phyloP scores from a whole-genome alignment of 352 stramenopile genomes.

The Paralagenidium karlingii region DNA sequence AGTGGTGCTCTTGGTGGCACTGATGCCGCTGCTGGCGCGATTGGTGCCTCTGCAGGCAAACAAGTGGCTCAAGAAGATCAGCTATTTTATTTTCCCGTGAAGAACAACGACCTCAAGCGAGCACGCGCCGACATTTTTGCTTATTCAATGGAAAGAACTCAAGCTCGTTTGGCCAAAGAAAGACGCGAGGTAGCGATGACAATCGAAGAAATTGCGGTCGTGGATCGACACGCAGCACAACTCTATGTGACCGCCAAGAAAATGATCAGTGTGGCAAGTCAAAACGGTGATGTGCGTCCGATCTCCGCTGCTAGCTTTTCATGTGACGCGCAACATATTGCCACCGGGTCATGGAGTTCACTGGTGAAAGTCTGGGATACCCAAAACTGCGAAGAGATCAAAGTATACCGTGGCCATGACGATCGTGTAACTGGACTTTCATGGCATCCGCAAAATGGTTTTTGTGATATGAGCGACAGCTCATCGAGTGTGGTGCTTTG shows the following conservation, averaged over 20 bases:
- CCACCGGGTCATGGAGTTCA: constrained; percentile 89
- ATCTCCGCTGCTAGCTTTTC: constrained; percentile 69
- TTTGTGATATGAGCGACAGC: constrained; percentile 43
- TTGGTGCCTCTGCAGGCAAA: constrained; percentile 2
- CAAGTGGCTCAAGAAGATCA: constrained; percentile 38
- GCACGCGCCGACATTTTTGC: constrained; percentile 69
- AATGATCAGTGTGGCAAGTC: constrained; percentile 85
- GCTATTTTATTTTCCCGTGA: constrained; percentile 76
- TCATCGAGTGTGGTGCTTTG: constrained; percentile 53
- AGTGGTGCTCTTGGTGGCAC: constrained; percentile 1
- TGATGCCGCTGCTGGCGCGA: too few species aligned
- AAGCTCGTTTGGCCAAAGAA: constrained; percentile 41
- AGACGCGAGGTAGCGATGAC: constrained; percentile 19
- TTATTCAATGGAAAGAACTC: constrained; percentile 58
- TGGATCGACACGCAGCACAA: constrained; percentile 49
- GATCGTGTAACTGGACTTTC: constrained; percentile 78
- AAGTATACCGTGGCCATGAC: constrained; percentile 78
- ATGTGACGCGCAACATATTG: constrained; percentile 40
- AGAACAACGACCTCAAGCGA: constrained; percentile 69
- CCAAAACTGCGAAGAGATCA: constrained; percentile 36
- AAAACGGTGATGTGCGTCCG: constrained; percentile 90
- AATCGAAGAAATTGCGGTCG: constrained; percentile 19
- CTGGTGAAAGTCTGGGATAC: constrained; percentile 92
- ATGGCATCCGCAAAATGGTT: constrained; percentile 53
- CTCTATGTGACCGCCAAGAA: constrained; percentile 66